These are phyloP conservation scores for Colletotrichum chlorophyti DNA, from an alignment of 2,329 filamentous ascomycete genomes.

Conservation along the genomic window DNA sequence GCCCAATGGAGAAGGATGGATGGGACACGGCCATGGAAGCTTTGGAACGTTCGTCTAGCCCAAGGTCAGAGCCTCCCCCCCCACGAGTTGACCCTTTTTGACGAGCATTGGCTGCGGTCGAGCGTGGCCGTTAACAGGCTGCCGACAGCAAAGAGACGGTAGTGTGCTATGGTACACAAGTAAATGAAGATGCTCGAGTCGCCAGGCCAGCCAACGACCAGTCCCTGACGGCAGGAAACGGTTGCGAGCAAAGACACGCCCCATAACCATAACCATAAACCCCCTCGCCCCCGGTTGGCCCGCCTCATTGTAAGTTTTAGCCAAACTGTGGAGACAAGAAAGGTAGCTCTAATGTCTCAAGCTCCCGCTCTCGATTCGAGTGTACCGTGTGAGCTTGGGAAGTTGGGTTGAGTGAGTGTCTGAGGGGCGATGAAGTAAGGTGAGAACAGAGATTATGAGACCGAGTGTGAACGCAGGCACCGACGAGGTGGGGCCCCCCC, in stretches of 20 bases:
- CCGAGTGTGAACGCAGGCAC: too few species aligned
- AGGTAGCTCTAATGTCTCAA: conserved; percentile 22
- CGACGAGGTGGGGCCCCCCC: conserved; percentile 5
- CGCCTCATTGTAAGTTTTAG: conserved; percentile 28
- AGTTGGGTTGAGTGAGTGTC: too few species aligned
- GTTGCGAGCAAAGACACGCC: conserved; percentile 17
- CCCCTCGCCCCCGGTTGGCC: conserved; percentile 16
- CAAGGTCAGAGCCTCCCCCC: conserved; percentile 18
- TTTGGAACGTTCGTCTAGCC: conserved; percentile 26
- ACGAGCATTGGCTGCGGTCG: not conserved
- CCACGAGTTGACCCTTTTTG: conserved; percentile 25
- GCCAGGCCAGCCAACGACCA: conserved; percentile 1
- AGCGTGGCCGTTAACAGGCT: not conserved
- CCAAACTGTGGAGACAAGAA: conserved; percentile 25
- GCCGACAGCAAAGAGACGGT: too few species aligned
- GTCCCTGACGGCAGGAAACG: conserved; percentile 15
- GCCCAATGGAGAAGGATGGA: conserved; percentile 20
- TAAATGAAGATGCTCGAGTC: not conserved
- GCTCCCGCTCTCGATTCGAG: conserved; percentile 14
- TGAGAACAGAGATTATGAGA: too few species aligned
- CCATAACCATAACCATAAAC: too few species aligned
- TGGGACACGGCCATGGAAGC: conserved; percentile 24
- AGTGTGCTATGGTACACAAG: not conserved
- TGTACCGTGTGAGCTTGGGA: too few species aligned
- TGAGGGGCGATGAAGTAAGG: too few species aligned